Evolutionary conservation across 768 basidiomycete genomes (phyloP), one percentile per base, ranked within the genome.

Genomic region (Antrodiella citrinella): DNA sequence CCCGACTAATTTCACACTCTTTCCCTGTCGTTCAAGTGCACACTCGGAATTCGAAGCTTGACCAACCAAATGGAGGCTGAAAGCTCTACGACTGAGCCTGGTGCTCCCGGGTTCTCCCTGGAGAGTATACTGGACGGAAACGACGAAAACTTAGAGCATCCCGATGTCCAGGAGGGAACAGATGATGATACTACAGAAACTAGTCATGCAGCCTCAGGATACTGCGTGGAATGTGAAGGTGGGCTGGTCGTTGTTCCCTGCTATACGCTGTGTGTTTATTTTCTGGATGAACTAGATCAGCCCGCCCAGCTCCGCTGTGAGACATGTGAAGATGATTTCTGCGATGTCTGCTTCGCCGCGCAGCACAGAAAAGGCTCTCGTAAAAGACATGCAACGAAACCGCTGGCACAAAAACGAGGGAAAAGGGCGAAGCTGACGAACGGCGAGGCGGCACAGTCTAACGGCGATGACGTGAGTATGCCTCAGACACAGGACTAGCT

Each of bases 191-290:
- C 7, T 7, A 9, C 19, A 18, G 41, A 43, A 43, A 63, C 65
- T 51, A 71, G 65, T 38, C 69, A 73, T 7, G 67, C 71, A 12
- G 65, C 69, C 10, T 81, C 86, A 47, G 88, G 86, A 0, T 84
- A 72, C 59, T 92, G 90, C 54, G 65, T 91, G 47, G 90, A 92
- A 65, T 91, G 90, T 62, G 90, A 92, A 79, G 90, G 90, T 89
- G 53, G 58, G 68, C 58, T 23, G 64, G 35, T 24, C 54, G n/a
- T 13, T 11, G 11, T 9, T 19, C 9, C 43, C n/a, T 12, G 3
- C 22, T 43, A 45, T 23, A 38, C 44, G 44, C 11, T 44, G 44
- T 23, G 26, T 39, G 49, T 22, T 25, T 44, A 40, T 35, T 45
- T 39, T 49, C 48, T 26, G 43, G 15, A 26, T 24, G 40, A 7